Evolutionary conservation across 768 basidiomycete genomes (phyloP).

Genomic region (Pseudohyphozyma bogoriensis): DNA sequence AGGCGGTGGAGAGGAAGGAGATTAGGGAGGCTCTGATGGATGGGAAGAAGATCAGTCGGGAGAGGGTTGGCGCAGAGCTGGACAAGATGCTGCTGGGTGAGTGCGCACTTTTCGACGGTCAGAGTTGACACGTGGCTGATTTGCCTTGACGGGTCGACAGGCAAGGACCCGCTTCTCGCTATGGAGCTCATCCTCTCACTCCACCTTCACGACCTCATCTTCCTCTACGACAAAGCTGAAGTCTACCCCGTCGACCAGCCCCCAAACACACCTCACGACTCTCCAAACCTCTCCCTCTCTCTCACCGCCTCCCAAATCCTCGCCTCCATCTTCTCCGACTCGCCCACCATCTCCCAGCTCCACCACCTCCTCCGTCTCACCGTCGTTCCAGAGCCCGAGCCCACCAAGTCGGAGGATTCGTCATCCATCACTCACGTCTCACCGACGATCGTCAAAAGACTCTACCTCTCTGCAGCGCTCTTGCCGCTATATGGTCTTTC

Average conservation of each 20-base stretch:
- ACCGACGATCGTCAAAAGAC: slow-evolving; percentile 46
- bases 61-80: slow-evolving; percentile 83
- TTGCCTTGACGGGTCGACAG: slow-evolving; percentile 41
- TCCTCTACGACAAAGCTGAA: slow-evolving; percentile 29
- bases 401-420: no score
- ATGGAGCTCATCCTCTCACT: slow-evolving; percentile 66
- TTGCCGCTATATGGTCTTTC: slow-evolving; percentile 56
- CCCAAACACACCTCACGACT: not conserved
- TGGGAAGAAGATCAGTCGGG: slow-evolving; percentile 70
- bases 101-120: not conserved
- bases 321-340: slow-evolving; percentile 39
- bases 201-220: slow-evolving; percentile 50
- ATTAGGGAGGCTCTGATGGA: slow-evolving; percentile 38
- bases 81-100: slow-evolving; percentile 86
- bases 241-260: not conserved
- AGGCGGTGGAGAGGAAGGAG: slow-evolving; percentile 33
- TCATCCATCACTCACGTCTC: slow-evolving; percentile 39
- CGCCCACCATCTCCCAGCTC: not conserved
- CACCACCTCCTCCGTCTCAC: slow-evolving; percentile 10
- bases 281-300: slow-evolving; percentile 40
- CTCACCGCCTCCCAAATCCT: slow-evolving; percentile 39
- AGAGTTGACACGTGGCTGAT: not conserved
- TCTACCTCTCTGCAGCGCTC: slow-evolving; percentile 72
- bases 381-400: not conserved
- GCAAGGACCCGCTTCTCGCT: slow-evolving; percentile 60